Evolutionary conservation across 176 grass and related monocot genomes (phyloP), one percentile per base, ranked within the genome.

Genomic region (Hsuehochloa calcarea): DNA sequence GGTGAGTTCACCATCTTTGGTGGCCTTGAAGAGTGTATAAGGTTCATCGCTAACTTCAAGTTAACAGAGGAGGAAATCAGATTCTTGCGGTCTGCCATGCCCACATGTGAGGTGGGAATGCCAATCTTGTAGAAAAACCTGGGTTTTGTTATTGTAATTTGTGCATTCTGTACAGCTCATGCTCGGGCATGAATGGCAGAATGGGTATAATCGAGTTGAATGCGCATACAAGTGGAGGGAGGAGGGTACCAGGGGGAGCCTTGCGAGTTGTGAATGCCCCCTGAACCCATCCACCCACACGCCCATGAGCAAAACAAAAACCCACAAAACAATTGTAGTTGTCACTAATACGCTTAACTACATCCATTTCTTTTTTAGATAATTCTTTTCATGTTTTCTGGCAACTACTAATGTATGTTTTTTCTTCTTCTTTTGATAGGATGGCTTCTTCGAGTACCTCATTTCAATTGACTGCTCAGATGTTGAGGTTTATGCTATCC

Each of bases 1-100:
- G 96, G 96, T n/a, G 96, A 98, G 77, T 98, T 95, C 80, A 92
- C 96, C 65, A 90, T 98, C 44, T 98, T 98, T 41, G 96, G 89
- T 75, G 96, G 96, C 74, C 92, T 98, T 40, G 96, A 98, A 69
- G 96, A 98, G 91, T 98, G 96, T 61, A 87, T 98, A 77, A 86
- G 92, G n/a, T 88, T 98, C 26, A 90, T 98, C 66, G 93, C 96
- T 46, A 98, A 98, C 91, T 98, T 98, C 86, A 95, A 88, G 66
- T 72, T 98, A 20, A 90, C 85, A 17, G 85, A 92, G 55, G 89
- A 89, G 11, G 96, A 98, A 44, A 95, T 98, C 80, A 90, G 47
- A 84, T 98, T 95, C 72, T 61, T 98, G 76, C 85, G 52, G 5
- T 80, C 93, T 23, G 78, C 75, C 17, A 84, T 98, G 91, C 93